Percentiles rank a stretch among this genome's conserved stretches.
phyloP scores from a whole-genome alignment of 2,329 filamentous ascomycete genomes.

The Alternaria gansuensis region DNA sequence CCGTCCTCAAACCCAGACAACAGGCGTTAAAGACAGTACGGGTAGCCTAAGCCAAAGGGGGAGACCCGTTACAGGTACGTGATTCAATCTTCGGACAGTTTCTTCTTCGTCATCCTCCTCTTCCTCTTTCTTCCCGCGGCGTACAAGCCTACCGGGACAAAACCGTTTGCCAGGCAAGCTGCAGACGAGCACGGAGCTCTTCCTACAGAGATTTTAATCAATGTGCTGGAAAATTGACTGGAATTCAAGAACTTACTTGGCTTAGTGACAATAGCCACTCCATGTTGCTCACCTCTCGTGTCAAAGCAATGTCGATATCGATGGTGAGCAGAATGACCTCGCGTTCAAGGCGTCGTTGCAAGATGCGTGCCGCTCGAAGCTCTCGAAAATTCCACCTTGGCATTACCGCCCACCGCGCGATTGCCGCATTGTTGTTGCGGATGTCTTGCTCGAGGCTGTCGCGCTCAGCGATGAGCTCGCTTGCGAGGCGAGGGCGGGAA shows the following conservation, averaged over 20 bases:
- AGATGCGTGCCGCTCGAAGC: neutral
- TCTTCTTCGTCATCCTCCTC: neutral
- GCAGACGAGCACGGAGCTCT: neutral
- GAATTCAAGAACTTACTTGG: conserved; percentile 1
- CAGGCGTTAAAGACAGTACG: conserved; percentile 1
- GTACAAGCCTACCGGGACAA: neutral
- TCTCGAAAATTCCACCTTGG: neutral
- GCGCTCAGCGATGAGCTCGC: conserved; percentile 1
- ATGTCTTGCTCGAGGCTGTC: neutral
- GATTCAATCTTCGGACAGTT: neutral
- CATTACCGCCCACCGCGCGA: neutral
- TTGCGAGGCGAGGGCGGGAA: neutral
- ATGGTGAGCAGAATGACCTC: neutral
- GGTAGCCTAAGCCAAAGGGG: conserved; percentile 4
- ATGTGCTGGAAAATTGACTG: neutral
- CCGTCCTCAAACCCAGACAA: conserved; percentile 1
- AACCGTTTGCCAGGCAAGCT: neutral
- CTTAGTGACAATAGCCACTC: conserved; percentile 5
- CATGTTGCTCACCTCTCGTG: neutral
- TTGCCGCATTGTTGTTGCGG: neutral
- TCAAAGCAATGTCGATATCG: conserved; percentile 2
- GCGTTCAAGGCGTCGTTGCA: neutral
- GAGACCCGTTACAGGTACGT: conserved; percentile 10
- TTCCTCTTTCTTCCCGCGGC: neutral
- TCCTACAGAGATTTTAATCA: conserved; percentile 3